Evolutionary conservation across 345 rosid species (phyloP).

Genomic region (Angophora floribunda): DNA sequence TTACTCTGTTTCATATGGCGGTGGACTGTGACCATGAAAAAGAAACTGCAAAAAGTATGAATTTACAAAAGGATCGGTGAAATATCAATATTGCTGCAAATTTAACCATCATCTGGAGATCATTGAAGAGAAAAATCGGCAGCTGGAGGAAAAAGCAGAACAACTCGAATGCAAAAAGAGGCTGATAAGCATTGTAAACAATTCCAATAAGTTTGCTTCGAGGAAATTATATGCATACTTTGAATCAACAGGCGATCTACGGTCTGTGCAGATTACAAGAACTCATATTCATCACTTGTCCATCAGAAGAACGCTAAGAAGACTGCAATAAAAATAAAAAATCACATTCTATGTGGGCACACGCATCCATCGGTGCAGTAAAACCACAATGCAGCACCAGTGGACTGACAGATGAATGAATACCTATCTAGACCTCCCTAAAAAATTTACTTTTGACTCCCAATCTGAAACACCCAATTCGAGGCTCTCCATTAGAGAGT

Average conservation of each 20-base stretch:
- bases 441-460: not conserved
- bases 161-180: not conserved
- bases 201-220: not conserved
- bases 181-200: not conserved
- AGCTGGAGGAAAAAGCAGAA: not conserved
- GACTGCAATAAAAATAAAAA: not conserved
- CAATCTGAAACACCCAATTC: not conserved
- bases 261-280: not conserved
- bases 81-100: not conserved
- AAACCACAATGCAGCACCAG: not conserved
- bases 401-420: not conserved
- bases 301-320: not conserved
- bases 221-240: not conserved
- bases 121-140: not conserved
- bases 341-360: not conserved
- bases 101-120: not conserved
- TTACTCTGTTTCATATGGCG: not conserved
- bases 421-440: not conserved
- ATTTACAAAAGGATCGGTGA: not conserved
- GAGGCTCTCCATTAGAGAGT: not conserved
- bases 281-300: not conserved
- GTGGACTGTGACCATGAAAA: not conserved
- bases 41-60: not conserved
- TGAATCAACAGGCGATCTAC: not conserved
- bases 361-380: not conserved